These are phyloP conservation scores for Litchi chinensis DNA, from an alignment of 345 rosid genomes.

Conservation along the genomic window DNA sequence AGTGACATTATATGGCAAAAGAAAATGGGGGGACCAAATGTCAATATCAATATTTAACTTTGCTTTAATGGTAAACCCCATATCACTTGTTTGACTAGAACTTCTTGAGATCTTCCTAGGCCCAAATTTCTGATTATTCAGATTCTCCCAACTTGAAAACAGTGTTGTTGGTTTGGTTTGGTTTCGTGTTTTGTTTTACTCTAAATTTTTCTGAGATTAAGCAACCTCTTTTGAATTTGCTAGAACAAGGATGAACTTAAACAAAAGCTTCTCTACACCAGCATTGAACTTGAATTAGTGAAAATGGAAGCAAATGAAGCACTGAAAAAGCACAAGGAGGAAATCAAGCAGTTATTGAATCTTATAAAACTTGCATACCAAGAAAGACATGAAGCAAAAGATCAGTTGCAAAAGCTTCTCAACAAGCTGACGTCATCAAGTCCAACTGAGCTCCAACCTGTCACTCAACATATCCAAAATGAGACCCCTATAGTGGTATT, in stretches of 20 bases:
- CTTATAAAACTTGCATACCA: slow-evolving; percentile 63
- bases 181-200: not conserved
- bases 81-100: slow-evolving; percentile 25
- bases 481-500: slow-evolving; percentile 29
- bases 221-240: slow-evolving; percentile 6
- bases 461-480: slow-evolving; percentile 18
- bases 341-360: slow-evolving; percentile 43
- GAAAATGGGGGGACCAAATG: slow-evolving; percentile 13
- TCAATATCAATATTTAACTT: not conserved
- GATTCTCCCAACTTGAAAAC: slow-evolving; percentile 33
- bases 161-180: not conserved
- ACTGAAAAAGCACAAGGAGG: slow-evolving; percentile 52
- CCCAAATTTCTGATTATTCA: slow-evolving; percentile 27
- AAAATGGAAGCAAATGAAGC: slow-evolving; percentile 67
- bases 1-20: slow-evolving; percentile 10
- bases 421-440: slow-evolving; percentile 39
- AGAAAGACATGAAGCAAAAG: slow-evolving; percentile 85
- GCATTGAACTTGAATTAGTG: slow-evolving; percentile 61
- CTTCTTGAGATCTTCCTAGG: slow-evolving; percentile 21
- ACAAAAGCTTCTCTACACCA: slow-evolving; percentile 63
- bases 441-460: slow-evolving; percentile 23
- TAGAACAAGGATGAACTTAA: slow-evolving; percentile 70
- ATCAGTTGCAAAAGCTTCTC: slow-evolving; percentile 56
- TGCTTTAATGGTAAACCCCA: not conserved
- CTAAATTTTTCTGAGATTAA: not conserved